Conservation (phyloP, 176 grass and related monocot genomes). For the Paspalum notatum region DNA sequence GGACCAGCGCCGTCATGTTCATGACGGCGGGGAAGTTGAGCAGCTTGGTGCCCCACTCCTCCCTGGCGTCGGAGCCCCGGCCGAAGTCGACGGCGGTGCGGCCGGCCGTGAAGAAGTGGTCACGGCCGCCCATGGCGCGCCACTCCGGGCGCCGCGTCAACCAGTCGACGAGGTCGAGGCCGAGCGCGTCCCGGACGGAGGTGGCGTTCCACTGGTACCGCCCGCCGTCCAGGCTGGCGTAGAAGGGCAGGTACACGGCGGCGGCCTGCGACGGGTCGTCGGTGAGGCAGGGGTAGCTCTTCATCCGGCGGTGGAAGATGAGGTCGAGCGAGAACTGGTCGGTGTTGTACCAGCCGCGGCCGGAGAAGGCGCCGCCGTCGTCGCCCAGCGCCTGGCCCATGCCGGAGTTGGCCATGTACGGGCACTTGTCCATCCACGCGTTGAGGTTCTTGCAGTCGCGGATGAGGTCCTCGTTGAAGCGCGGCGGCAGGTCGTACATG, state of each 20-base stretch:
- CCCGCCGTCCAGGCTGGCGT: conserved; percentile 47
- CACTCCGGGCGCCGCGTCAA: conserved; percentile 45
- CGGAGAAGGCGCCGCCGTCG: conserved; percentile 38
- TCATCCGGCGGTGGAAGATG: conserved; percentile 54
- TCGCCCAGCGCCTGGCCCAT: conserved; percentile 40
- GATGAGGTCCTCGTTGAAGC: conserved; percentile 60
- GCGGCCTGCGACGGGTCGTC: conserved; percentile 41
- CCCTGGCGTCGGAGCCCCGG: not conserved
- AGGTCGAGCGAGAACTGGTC: conserved; percentile 53
- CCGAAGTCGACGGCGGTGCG: conserved; percentile 49
- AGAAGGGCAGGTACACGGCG: conserved; percentile 53
- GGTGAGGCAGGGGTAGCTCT: conserved; percentile 49
- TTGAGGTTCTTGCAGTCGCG: conserved; percentile 38
- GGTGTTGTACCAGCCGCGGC: conserved; percentile 49
- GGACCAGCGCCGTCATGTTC: conserved; percentile 67
- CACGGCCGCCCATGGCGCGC: conserved; percentile 46
- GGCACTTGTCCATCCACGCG: conserved; percentile 47
- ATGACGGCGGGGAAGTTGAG: conserved; percentile 49
- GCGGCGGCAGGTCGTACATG: conserved; percentile 60
- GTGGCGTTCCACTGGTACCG: conserved; percentile 36
- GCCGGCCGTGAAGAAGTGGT: conserved; percentile 58
- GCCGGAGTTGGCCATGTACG: conserved; percentile 46
- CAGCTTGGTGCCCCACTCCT: conserved; percentile 63
- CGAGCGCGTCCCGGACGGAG: conserved; percentile 31
- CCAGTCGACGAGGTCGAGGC: conserved; percentile 47